phyloP scores from a whole-genome alignment of 1,284 basidiomycete species.

The Ustanciosporium gigantosporum region DNA sequence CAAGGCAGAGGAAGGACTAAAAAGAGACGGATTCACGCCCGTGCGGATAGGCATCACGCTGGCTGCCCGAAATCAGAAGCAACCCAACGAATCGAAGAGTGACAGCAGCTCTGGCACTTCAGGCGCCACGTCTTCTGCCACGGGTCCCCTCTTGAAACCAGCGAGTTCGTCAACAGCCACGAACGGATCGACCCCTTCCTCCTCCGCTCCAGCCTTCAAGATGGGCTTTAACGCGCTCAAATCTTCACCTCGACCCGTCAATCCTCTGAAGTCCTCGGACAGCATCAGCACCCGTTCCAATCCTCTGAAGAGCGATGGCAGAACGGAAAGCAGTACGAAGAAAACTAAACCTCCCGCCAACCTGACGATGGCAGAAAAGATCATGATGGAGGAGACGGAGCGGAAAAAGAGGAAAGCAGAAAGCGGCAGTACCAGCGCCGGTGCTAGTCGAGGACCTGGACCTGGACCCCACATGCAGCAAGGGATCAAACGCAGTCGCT shows the following conservation, averaged over 20 bases:
- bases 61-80: not conserved
- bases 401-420: slow-evolving; percentile 29
- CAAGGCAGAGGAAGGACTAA: slow-evolving; percentile 25
- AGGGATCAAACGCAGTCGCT: slow-evolving; percentile 46
- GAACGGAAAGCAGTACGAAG: slow-evolving; percentile 2
- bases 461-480: slow-evolving; percentile 42
- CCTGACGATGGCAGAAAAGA: slow-evolving; percentile 54
- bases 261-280: slow-evolving; percentile 13
- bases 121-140: not conserved
- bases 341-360: slow-evolving; percentile 24
- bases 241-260: slow-evolving; percentile 22
- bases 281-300: not conserved
- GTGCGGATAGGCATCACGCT: slow-evolving; percentile 42
- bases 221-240: slow-evolving; percentile 42
- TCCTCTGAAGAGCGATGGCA: not conserved
- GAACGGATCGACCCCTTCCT: not conserved
- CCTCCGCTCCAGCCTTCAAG: slow-evolving; percentile 15
- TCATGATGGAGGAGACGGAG: slow-evolving; percentile 54
- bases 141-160: too few species aligned
- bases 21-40: slow-evolving; percentile 20
- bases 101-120: not conserved
- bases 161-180: not conserved
- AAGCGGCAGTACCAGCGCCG: not conserved
- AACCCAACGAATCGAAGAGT: not conserved
- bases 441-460: not conserved